Evolutionary conservation across 2,329 filamentous ascomycete genomes (phyloP).

Genomic region (Cryphonectria radicalis): DNA sequence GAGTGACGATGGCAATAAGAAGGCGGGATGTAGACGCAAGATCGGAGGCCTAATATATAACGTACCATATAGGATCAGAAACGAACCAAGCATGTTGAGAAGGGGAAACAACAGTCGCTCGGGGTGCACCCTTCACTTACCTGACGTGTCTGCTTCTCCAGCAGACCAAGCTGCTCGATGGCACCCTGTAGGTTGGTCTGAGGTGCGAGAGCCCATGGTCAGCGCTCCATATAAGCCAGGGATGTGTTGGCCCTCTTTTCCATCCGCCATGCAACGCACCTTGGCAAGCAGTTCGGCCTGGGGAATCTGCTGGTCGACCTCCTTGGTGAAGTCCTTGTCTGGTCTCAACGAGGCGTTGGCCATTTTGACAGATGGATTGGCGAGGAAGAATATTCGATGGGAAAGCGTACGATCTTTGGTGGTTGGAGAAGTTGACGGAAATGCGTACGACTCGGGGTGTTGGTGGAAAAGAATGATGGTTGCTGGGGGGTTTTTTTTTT

Average conservation of each 20-base stretch:
- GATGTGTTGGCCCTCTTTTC: too few species aligned
- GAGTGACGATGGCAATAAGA: conserved; percentile 84
- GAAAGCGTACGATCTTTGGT: not conserved
- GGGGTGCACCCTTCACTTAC: conserved; percentile 51
- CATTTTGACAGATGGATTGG: conserved; percentile 58
- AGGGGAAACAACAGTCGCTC: not conserved
- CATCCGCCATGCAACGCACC: conserved; percentile 52
- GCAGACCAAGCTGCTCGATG: conserved; percentile 86
- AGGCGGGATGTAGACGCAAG: conserved; percentile 91
- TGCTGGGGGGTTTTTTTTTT: not conserved
- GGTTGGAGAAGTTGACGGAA: not conserved
- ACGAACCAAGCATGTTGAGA: not conserved
- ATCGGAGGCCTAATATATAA: conserved; percentile 76
- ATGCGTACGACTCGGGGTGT: not conserved
- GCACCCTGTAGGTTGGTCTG: conserved; percentile 81
- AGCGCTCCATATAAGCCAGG: conserved; percentile 9
- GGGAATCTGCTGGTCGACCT: conserved; percentile 88
- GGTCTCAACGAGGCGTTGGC: conserved; percentile 84
- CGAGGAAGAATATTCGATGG: not conserved
- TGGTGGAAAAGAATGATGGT: conserved; percentile 6
- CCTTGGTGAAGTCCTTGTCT: conserved; percentile 98
- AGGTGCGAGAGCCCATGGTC: not conserved
- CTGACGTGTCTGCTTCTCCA: conserved; percentile 98
- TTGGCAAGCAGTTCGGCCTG: conserved; percentile 89
- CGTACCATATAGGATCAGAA: conserved; percentile 8